Base-by-base conservation (phyloP, 306 rosid genomes). In the Hippophae gyantsensis region DNA sequence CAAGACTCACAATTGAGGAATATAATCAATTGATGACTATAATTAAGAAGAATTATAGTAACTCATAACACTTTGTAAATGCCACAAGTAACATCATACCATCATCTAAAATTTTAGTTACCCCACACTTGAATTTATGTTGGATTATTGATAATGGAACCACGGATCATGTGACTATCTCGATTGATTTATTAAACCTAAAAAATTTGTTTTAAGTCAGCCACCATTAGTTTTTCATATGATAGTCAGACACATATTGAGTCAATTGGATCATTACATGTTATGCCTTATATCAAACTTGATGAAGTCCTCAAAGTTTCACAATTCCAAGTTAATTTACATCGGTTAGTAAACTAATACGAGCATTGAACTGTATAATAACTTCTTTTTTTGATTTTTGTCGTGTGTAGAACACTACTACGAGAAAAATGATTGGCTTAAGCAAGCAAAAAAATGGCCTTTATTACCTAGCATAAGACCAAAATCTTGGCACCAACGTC, bases 351-450 rank as follows among this genome's bases (percentile, higher is more conserved):
- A 45, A 45, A 45, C 48, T 45, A 7, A 45, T 10, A 2, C 48
- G 10, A 2, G 48, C 48, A 6, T 45, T 45, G 48, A 45, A 0
- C 3, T 5, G 46, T 66, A 32, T 41, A 13, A 1, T 42, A 54
- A 45, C 23, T 18, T 18, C 23, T 40, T 6, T 10, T 10, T 9
- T 40, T 4, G 26, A 13, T 25, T 52, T 60, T 43, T 60, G 23
- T 52, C 48, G 60, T 43, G 43, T 64, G 10, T 47, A 43, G 45
- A 47, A 60, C 54, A 7, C 32, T 42, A 41, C 3, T 10, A 59
- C 42, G 47, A 59, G 32, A 66, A 60, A 25, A 54, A 54, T 5
- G 61, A 68, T 68, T 60, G 60, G 72, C 41, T 48, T 60, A 26
- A 48, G 66, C 60, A 64, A 64, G 60, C 42, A 64, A 3, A 18